Conservation (phyloP, 805 yeast species). For the Ogataea salicorniae region DNA sequence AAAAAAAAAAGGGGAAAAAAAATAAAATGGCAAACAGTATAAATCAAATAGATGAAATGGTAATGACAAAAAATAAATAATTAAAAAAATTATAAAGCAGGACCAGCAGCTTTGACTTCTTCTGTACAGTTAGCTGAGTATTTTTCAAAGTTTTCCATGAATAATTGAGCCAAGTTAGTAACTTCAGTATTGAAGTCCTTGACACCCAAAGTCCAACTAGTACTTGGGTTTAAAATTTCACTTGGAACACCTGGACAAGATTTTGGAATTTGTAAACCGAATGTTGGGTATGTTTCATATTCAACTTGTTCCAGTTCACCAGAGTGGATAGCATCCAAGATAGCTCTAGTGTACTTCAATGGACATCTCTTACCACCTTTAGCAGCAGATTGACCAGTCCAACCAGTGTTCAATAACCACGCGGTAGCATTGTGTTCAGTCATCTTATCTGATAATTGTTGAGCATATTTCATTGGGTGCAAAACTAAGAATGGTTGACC, state of each 20-base stretch:
- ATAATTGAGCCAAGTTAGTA: constrained; percentile 64
- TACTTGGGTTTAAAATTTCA: constrained; percentile 81
- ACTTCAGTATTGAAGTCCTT: constrained; percentile 52
- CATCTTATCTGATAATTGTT: constrained; percentile 92
- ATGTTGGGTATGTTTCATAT: constrained; percentile 79
- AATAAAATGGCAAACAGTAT: no score
- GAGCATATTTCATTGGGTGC: constrained; percentile 97
- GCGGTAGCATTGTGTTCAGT: constrained; percentile 83
- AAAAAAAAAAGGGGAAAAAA: no score
- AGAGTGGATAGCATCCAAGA: constrained; percentile 88
- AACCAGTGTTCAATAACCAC: constrained; percentile 96
- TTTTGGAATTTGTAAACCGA: constrained; percentile 85
- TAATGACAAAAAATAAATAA: no score
- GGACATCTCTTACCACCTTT: constrained; percentile 98
- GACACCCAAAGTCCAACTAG: constrained; percentile 64
- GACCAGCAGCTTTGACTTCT: constrained; percentile 94
- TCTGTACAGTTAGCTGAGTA: constrained; percentile 77
- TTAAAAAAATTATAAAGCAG: constrained; percentile 38
- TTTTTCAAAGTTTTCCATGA: constrained; percentile 80
- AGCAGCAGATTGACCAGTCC: constrained; percentile 93
- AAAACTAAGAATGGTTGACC: constrained; percentile 98
- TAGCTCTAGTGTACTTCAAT: constrained; percentile 94
- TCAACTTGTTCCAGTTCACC: constrained; percentile 79
- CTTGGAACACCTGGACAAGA: constrained; percentile 76
- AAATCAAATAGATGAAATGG: no score